A percentile compares a stretch with the other conserved stretches of the same genome.
Conservation (phyloP, 73 alveolate species). For the Symbiodinium natans region DNA sequence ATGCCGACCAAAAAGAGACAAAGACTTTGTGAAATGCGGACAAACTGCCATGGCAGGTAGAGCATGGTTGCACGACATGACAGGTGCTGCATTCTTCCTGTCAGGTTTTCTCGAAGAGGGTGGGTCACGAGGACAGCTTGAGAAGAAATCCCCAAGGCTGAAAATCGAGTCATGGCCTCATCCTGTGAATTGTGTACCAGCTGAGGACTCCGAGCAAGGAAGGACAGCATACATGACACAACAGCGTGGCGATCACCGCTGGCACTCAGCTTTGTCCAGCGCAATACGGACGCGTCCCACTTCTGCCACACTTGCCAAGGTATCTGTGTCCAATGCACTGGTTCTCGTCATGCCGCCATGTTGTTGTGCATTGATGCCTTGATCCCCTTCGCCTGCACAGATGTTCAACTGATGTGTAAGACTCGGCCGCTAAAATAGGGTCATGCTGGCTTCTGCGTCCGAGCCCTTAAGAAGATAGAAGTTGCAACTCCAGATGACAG, state of each 20-base stretch:
- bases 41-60: too few relatives aligned
- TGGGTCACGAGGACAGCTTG: constrained; percentile 77
- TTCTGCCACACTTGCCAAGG: not conserved
- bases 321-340: constrained; percentile 85
- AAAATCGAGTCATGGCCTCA: not conserved
- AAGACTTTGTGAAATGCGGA: too few relatives aligned
- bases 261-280: not conserved
- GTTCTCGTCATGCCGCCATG: constrained; percentile 36
- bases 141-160: not conserved
- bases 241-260: constrained; percentile 91
- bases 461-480: not conserved
- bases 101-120: constrained; percentile 93
- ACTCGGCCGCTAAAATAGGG: not conserved
- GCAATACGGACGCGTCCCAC: not conserved
- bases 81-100: too few relatives aligned
- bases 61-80: too few relatives aligned
- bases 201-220: constrained; percentile 79
- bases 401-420: too few relatives aligned
- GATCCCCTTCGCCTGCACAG: too few relatives aligned
- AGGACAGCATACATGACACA: constrained; percentile 90
- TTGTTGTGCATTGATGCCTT: too few relatives aligned
- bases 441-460: not conserved
- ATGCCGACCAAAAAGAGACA: too few relatives aligned
- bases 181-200: too few relatives aligned
- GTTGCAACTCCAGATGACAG: not conserved